Evolutionary conservation across 768 basidiomycete species (phyloP), one percentile per base, ranked within the genome.

Genomic region (Trametes meyenii): DNA sequence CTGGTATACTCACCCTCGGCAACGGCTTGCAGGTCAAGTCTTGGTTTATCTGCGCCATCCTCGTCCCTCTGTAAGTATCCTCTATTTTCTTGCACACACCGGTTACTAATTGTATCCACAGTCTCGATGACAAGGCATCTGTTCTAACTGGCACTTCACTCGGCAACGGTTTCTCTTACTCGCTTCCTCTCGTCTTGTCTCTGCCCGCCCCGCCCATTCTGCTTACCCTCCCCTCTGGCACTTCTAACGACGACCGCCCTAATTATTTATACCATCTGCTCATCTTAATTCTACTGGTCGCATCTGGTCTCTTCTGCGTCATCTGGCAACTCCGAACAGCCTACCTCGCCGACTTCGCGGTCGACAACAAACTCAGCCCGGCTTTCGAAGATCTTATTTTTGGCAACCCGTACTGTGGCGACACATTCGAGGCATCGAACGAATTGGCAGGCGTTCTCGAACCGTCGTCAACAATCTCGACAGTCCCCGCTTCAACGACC

Each of bases 51-150:
- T 11, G 26, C 46, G 40, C 29, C 12, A 26, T 40, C 13, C 24
- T 17, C 5, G 36, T 44, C 14, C 57, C 57, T 5, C 57, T 58
- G 56, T 58, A 14, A 5, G 56, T 50, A 10, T n/a, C 12, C 26
- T 23, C 1, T 1, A n/a, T 23, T 21, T 46, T 11, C 35, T 14
- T 13, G 4, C 3, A 1, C 3, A 14, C 13, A 35, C 4, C 29
- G 2, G 17, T 35, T 35, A 4, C 29, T 50, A 11, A 33, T 8
- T 4, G 35, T 5, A 35, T 35, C 36, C 5, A 38, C 50, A 51
- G 50, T 11, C 36, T 52, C 19, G 51, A 52, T 19, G 39, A 24
- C 36, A 24, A 26, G 14, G 23, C 38, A 12, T 23, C 51, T 7
- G 16, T 14, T 19, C n/a, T 23, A 35, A 21, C 35, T 21, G 50